phyloP scores from a whole-genome alignment of 208 protist species.

The Tritrichomonas musculus region DNA sequence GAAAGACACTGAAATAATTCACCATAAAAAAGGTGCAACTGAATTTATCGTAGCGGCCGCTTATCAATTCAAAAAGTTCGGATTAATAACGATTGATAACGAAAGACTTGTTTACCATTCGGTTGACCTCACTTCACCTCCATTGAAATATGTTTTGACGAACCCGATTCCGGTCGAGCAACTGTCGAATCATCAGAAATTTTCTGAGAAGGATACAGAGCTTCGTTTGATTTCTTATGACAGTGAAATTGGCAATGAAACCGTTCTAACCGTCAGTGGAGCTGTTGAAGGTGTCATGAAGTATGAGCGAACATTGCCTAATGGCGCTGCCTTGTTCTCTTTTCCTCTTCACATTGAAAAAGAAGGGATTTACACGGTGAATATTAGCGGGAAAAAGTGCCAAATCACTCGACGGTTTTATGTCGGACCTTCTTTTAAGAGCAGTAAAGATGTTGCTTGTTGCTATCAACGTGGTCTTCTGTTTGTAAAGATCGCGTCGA shows the following conservation, averaged over 20 bases:
- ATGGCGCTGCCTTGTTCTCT: neutral
- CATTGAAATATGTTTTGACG: neutral
- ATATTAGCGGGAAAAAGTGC: neutral
- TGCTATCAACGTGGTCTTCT: neutral
- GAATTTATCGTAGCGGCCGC: neutral
- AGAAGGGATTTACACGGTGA: neutral
- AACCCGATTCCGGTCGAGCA: neutral
- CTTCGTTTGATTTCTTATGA: neutral
- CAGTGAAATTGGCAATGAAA: neutral
- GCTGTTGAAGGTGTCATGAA: neutral
- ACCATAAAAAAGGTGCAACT: neutral
- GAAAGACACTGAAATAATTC: neutral
- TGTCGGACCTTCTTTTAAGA: neutral
- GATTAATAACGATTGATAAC: neutral
- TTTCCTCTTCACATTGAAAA: neutral
- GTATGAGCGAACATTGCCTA: neutral
- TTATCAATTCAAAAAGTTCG: neutral
- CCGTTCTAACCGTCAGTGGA: neutral
- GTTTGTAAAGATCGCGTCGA: neutral
- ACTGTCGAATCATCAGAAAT: neutral
- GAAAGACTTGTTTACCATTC: neutral
- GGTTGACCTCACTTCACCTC: neutral
- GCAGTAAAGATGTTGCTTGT: neutral
- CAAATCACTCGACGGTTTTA: neutral
- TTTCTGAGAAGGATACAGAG: neutral